Conservation (phyloP, 106 monocot species). For the Phalaenopsis aphrodite region DNA sequence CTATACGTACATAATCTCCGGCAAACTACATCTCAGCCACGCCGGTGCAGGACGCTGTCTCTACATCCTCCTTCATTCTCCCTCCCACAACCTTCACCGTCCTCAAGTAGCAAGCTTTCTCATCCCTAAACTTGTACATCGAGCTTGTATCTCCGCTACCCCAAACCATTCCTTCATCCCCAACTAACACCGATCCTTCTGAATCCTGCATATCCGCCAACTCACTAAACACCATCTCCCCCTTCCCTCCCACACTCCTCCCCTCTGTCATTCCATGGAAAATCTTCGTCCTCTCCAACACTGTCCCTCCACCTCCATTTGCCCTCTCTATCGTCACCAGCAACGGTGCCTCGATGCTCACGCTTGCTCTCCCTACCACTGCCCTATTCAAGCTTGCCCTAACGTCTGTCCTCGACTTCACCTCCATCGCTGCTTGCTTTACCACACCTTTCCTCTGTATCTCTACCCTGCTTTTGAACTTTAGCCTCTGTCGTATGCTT, state of each 20-base stretch:
- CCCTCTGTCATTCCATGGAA: constrained; percentile 26
- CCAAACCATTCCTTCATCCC: constrained; percentile 9
- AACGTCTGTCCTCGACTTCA: constrained; percentile 10
- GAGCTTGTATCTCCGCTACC: constrained; percentile 17
- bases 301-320: constrained; percentile 15
- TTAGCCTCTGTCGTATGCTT: constrained; percentile 15
- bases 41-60: constrained; percentile 7
- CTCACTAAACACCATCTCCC: constrained; percentile 13
- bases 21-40: not conserved
- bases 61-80: constrained; percentile 13
- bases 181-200: constrained; percentile 13
- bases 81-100: constrained; percentile 15
- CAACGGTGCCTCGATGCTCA: constrained; percentile 22
- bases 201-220: constrained; percentile 14
- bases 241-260: constrained; percentile 3
- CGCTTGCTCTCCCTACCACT: constrained; percentile 12
- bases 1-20: not conserved
- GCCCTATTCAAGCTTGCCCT: constrained; percentile 5
- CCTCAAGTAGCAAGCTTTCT: constrained; percentile 13
- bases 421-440: constrained; percentile 20
- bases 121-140: constrained; percentile 11
- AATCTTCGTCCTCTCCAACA: constrained; percentile 22
- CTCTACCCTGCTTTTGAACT: constrained; percentile 37
- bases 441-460: constrained; percentile 19
- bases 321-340: constrained; percentile 17